Conservation (phyloP, 2,329 filamentous ascomycete species). For the Blastomyces emzantsi region DNA sequence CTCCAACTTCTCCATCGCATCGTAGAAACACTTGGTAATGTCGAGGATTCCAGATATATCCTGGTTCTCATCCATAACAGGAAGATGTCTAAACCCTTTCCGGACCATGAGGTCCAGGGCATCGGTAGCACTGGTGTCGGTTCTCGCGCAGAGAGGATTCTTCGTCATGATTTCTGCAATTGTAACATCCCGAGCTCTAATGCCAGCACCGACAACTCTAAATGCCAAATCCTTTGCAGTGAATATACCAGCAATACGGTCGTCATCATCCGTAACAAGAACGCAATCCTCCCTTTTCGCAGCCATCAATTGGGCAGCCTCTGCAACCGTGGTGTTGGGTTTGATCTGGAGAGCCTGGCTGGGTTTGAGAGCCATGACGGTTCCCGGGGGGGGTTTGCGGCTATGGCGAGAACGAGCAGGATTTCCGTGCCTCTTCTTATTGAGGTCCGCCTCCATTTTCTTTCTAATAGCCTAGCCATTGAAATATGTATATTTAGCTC, state of each 20-base stretch:
- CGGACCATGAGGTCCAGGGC: constrained; percentile 96
- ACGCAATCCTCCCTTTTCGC: constrained; percentile 98
- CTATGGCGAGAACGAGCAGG: constrained; percentile 66
- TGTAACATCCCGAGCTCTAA: constrained; percentile 80
- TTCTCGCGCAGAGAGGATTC: constrained; percentile 94
- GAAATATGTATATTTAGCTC: constrained; percentile 17
- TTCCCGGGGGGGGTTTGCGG: constrained; percentile 90
- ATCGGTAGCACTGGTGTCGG: constrained; percentile 96
- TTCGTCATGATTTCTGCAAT: constrained; percentile 99
- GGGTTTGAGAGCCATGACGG: constrained; percentile 88
- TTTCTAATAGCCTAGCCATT: constrained; percentile 72
- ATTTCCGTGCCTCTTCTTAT: constrained; percentile 78
- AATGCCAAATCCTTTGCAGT: constrained; percentile 98
- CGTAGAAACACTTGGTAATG: constrained; percentile 99
- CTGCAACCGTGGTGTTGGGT: constrained; percentile 82
- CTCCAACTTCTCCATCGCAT: constrained; percentile 99
- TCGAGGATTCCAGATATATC: constrained; percentile 97
- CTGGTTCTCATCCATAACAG: constrained; percentile 99
- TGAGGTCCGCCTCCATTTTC: constrained; percentile 95
- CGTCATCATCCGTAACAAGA: constrained; percentile 93
- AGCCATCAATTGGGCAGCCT: constrained; percentile 97
- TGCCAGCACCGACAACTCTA: constrained; percentile 82
- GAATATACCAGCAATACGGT: constrained; percentile 96
- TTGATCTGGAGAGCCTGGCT: constrained; percentile 97
- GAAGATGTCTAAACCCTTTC: constrained; percentile 94